Evolutionary conservation across 1,139 yeast genomes (phyloP), one percentile per base, ranked within the genome.

Genomic region (Yamadazyma atlantica): DNA sequence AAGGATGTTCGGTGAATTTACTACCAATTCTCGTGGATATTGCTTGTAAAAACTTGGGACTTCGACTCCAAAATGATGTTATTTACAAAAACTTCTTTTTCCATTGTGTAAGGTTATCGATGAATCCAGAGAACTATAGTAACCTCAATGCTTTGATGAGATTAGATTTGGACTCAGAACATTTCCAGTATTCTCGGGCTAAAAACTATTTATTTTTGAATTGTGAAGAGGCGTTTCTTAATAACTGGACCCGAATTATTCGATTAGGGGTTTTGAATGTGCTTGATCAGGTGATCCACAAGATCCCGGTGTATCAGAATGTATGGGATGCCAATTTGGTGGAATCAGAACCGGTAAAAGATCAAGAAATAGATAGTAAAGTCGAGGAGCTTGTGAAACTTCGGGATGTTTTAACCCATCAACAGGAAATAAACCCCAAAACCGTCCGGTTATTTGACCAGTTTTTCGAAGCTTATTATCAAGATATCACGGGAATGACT

Each of bases 21-120:
- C 29, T 45, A 11, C 46, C 47, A 1, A 33, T 36, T 5, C 29
- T 44, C 12, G 33, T 42, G 2, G 25, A 33, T 13, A 29, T 37
- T 3, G 33, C 39, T 9, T 33, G 31, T 8, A 44, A 34, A 25
- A 33, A 33, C 11, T 21, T 45, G 13, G 13, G 27, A 2, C 18
- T 13, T 15, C 43, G 41, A 27, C 41, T 45, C n/a, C 19, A 9
- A 8, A 19, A 21, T 18, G 22, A 32, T n/a, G 9, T 26, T 12
- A 23, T 29, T 14, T 43, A 46, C 21, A 24, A 28, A 3, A 33
- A 27, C 15, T 44, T 46, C 15, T 32, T 44, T 8, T 29, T 5
- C 4, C 46, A 44, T 34, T 41, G 44, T 25, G 33, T 43, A 1
- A 33, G 41, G 4, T 12, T 43, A 4, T 41, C 37, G 16, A 18